Evolutionary conservation across 1,139 yeast species (phyloP), one percentile per base, ranked within the genome.

Genomic region (Sugiyamaella japonica): DNA sequence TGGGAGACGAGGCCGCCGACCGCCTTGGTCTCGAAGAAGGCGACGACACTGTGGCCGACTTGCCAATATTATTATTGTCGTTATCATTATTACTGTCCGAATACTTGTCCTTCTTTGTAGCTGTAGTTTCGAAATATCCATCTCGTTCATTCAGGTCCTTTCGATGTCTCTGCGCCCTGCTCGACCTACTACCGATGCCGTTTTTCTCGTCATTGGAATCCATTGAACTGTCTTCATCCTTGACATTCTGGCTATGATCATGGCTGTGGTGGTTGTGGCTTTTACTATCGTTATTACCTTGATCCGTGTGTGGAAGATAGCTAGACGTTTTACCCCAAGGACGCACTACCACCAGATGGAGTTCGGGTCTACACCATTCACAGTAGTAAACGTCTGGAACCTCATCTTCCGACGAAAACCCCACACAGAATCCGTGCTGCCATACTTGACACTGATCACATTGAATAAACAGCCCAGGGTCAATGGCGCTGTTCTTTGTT

Each of bases 361-460:
- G 73, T 45, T 86, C 91, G 0, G 97, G 96, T 61, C 85, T 82
- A 73, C 98, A 93, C 63, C 75, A 72, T 68, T 93, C 99, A 76
- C 98, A 91, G 87, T 89, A 89, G 71, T 91, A 91, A 69, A 87
- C 87, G 57, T 90, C 97, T 1, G 97, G 97, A 0, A 89, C 89
- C 57, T 82, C 86, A 34, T 82, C 85, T 61, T 84, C 87, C 50
- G 81, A 80, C 58, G 76, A 77, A 56, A 89, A 79, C 0, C 97
- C 96, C 41, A 93, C 97, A 74, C 99, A 93, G 71, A 78, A 90
- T 2, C 97, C 98, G 69, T 93, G 99, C 71, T 93, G 98, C 99
- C 98, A 93, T 9, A 86, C 96, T 25, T 89, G 84, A 73, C 99
- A 93, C 59, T 80, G 78, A 64, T 93, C 98, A 76, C 99, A 93